Conservation (phyloP, 148 eudicot genomes). For the Amaranthus palmeri region DNA sequence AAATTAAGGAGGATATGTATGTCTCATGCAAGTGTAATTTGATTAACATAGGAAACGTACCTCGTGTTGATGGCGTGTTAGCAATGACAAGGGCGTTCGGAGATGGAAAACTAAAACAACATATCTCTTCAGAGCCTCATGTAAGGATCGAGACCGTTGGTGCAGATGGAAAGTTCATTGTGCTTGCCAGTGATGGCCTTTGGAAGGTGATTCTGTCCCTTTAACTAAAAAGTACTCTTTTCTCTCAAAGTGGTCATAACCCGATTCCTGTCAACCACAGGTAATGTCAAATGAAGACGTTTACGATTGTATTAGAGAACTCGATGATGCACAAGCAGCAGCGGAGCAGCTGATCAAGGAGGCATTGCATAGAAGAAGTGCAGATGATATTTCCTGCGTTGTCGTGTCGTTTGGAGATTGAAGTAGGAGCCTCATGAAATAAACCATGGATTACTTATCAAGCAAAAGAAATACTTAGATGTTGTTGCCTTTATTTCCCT, state of each 20-base stretch:
- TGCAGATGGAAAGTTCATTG: constrained; percentile 34
- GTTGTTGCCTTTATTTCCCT: neutral
- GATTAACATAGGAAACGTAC: constrained; percentile 32
- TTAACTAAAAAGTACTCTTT: neutral
- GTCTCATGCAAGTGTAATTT: neutral
- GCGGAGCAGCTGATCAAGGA: constrained; percentile 44
- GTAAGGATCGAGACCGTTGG: constrained; percentile 33
- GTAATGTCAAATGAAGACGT: constrained; percentile 59
- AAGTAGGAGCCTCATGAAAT: neutral
- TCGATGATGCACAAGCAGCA: constrained; percentile 38
- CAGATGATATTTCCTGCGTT: constrained; percentile 48
- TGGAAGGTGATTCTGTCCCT: constrained; percentile 42
- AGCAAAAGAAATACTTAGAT: neutral
- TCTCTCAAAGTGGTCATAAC: neutral
- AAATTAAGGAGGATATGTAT: neutral
- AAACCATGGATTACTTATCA: too few relatives aligned
- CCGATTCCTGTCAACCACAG: constrained; percentile 8
- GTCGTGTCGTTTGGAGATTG: constrained; percentile 34
- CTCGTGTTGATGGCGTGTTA: constrained; percentile 51
- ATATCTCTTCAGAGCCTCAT: constrained; percentile 48
- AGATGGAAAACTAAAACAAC: constrained; percentile 48
- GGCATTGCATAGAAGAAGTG: constrained; percentile 36
- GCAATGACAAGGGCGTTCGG: constrained; percentile 65
- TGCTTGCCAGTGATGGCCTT: constrained; percentile 59
- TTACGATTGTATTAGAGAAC: constrained; percentile 29